phyloP scores from a whole-genome alignment of 2,329 filamentous ascomycete species.

The Diaporthe ampelina region DNA sequence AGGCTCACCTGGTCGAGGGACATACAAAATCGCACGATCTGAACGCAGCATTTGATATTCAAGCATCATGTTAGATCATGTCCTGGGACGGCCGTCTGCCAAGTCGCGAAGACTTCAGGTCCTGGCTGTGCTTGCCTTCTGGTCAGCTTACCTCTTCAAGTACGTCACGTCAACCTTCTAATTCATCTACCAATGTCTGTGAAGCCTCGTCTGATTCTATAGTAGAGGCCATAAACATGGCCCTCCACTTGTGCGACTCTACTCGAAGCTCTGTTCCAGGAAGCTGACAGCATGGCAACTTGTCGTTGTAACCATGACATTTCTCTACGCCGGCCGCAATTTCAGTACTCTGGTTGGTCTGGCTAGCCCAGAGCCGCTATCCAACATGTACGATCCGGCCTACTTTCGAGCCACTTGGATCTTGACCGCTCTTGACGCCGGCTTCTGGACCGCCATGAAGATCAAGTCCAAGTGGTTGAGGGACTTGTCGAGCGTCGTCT shows the following conservation, averaged over 20 bases:
- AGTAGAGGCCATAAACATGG: slow-evolving; percentile 87
- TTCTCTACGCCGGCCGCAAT: slow-evolving; percentile 91
- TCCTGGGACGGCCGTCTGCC: slow-evolving; percentile 89
- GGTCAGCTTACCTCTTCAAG: slow-evolving; percentile 87
- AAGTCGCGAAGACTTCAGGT: slow-evolving; percentile 95
- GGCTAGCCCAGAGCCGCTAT: slow-evolving; percentile 92
- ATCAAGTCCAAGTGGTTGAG: slow-evolving; percentile 84
- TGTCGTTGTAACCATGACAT: slow-evolving; percentile 87
- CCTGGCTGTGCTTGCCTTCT: slow-evolving; percentile 90
- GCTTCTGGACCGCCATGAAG: slow-evolving; percentile 98
- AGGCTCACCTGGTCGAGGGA: neutral
- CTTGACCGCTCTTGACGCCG: slow-evolving; percentile 92
- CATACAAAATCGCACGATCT: neutral
- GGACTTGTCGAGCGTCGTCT: slow-evolving; percentile 85
- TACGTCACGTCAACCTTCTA: slow-evolving; percentile 57
- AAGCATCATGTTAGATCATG: slow-evolving; percentile 80
- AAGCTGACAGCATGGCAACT: slow-evolving; percentile 91
- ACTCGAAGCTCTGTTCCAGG: slow-evolving; percentile 80
- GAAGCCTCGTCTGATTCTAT: slow-evolving; percentile 40
- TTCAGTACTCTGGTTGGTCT: slow-evolving; percentile 93
- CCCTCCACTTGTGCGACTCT: slow-evolving; percentile 78
- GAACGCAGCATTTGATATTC: slow-evolving; percentile 6
- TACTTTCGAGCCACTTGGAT: slow-evolving; percentile 99
- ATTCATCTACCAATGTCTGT: slow-evolving; percentile 32
- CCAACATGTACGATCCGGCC: slow-evolving; percentile 91